A percentile compares a stretch with the other conserved stretches of the same genome.
These are phyloP conservation scores for Avena eriantha DNA, from an alignment of 176 grass and related monocot species.

Conservation along the genomic window DNA sequence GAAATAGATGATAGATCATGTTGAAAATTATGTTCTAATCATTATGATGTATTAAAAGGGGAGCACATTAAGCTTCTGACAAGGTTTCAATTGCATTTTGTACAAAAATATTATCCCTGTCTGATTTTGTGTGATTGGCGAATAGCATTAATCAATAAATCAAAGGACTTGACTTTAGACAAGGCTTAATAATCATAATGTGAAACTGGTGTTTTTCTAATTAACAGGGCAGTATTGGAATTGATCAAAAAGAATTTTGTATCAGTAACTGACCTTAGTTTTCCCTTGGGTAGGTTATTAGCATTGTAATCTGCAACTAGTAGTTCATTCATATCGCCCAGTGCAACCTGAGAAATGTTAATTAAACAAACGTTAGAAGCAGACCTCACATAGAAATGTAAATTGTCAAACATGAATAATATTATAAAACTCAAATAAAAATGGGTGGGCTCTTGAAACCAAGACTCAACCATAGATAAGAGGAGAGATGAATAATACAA, in stretches of 20 bases:
- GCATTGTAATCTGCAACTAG: slow-evolving; percentile 71
- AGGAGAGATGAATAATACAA: slow-evolving; percentile 15
- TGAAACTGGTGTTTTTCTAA: background rate
- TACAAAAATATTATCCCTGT: background rate
- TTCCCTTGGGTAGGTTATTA: slow-evolving; percentile 77
- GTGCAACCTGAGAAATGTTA: slow-evolving; percentile 70
- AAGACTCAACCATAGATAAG: background rate
- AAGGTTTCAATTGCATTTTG: background rate
- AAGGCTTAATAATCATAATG: background rate
- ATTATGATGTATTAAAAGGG: background rate
- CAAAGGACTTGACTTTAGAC: background rate
- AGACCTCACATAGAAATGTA: slow-evolving; percentile 5
- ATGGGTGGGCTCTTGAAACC: background rate
- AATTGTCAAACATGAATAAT: slow-evolving; percentile 1
- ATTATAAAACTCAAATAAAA: slow-evolving; percentile 10
- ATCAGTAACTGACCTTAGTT: slow-evolving; percentile 69
- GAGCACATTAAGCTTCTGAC: background rate
- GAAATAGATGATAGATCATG: slow-evolving; percentile 7
- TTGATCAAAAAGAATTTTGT: slow-evolving; percentile 23
- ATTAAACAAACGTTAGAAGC: slow-evolving; percentile 18
- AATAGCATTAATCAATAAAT: background rate
- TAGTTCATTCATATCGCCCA: slow-evolving; percentile 89
- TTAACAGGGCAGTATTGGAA: background rate
- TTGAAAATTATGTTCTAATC: background rate
- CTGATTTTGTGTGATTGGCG: background rate